Evolutionary conservation across 129 eudicot genomes (phyloP).

Genomic region (Centrapalus pauciflorus): DNA sequence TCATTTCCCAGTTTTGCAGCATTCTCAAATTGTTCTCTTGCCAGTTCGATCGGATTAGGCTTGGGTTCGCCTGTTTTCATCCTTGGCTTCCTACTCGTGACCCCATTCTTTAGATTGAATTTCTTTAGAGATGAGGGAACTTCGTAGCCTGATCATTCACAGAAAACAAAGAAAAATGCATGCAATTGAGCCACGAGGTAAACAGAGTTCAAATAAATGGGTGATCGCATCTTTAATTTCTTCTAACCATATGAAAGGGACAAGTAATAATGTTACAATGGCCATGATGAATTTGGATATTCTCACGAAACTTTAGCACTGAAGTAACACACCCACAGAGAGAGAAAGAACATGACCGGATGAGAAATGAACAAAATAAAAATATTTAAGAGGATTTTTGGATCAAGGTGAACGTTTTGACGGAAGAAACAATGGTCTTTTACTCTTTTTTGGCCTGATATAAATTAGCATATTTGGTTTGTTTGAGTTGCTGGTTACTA

Average conservation of each 20-base stretch:
- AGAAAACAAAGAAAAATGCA: not conserved
- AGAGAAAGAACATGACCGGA: not conserved
- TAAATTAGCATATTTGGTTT: not conserved
- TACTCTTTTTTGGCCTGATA: not conserved
- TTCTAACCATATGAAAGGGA: not conserved
- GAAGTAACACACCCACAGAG: not conserved
- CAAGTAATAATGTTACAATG: not conserved
- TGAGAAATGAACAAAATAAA: not conserved
- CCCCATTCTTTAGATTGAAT: conserved; percentile 35
- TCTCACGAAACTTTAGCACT: not conserved
- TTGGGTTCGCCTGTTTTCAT: conserved; percentile 23
- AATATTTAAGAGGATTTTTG: not conserved
- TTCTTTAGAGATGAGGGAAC: conserved; percentile 50
- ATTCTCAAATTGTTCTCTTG: conserved; percentile 67
- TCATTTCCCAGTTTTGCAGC: conserved; percentile 81
- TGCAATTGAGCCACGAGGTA: not conserved
- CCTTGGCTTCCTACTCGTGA: conserved; percentile 22
- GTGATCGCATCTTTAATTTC: too few species aligned
- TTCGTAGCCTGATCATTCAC: conserved; percentile 44
- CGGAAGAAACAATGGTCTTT: not conserved
- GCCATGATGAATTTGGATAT: not conserved
- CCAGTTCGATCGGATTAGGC: conserved; percentile 48
- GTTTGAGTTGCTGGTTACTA: not conserved
- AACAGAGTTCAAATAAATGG: not conserved
- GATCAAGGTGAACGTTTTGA: not conserved